Base-by-base conservation (phyloP, 2,329 filamentous ascomycete species). In the Exophiala sideris region DNA sequence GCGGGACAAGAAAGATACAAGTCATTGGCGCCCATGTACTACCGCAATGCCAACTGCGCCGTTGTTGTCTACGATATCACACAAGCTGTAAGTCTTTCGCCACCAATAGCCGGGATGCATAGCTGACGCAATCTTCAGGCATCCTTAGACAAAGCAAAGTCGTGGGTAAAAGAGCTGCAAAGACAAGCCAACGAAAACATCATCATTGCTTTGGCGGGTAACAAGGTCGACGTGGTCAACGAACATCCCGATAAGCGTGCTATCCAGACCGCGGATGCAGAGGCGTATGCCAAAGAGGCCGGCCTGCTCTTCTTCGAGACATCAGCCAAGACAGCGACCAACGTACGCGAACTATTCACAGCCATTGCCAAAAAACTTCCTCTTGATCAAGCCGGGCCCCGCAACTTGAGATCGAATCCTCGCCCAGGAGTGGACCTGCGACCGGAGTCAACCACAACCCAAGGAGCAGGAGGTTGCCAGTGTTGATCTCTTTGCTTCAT, bases 21-120 rank as follows among this genome's bases (percentile, higher is more conserved):
- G 81, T 97, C 94, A 10, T 81, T 99, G 63, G 94, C 94, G 33
- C 94, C 94, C 66, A 99, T 99, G 94, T 99, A 99, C 80, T 99
- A 99, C 78, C 82, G 95, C 67, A 99, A 99, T 72, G 95, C 95
- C 65, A 97, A 99, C 83, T 97, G 94, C 76, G 94, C 95, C 55
- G 92, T 99, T 32, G 92, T 99, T 45, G 94, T 99, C 63, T 99
- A 99, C 75, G 94, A 99, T 76, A 97, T 99, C 69, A 99, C 94
- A 69, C 94, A 99, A 83, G 90, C 94, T 64, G 94, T 99, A 86
- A 60, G 88, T 55, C 41, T 57, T 33, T 35, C 46, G 35, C n/a
- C 34, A 40, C 46, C 8, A 20, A 29, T 9, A 18, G 20, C 21
- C 38, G 20, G 16, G 45, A 18, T 34, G 33, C 29, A 51, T 52